These are phyloP conservation scores for Phytophthora litchii DNA, from an alignment of 352 stramenopile species.

Conservation along the genomic window DNA sequence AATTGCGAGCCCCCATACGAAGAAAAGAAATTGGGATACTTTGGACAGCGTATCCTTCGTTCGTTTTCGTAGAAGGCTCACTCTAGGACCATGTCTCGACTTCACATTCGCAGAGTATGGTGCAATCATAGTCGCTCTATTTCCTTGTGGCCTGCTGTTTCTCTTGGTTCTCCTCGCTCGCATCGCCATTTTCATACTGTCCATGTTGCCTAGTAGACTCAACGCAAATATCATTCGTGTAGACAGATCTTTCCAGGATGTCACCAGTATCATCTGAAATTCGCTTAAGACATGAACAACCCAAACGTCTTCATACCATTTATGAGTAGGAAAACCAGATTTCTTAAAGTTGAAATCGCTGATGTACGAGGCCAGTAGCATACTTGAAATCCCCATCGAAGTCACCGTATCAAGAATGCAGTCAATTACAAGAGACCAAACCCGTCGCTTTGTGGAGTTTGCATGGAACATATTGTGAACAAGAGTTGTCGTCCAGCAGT, in stretches of 20 bases:
- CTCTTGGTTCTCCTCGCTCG: conserved; percentile 2
- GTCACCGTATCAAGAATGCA: conserved; percentile 30
- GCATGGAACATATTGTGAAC: conserved; percentile 22
- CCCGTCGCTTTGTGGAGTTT: conserved; percentile 8
- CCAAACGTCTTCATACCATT: conserved; percentile 36
- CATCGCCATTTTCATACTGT: conserved; percentile 25
- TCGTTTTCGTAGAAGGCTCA: conserved; percentile 3
- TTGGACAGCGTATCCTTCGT: conserved; percentile 6
- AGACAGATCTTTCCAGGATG: conserved; percentile 23
- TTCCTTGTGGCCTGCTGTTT: not conserved
- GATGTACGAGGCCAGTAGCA: conserved; percentile 20
- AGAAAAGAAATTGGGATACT: conserved; percentile 17
- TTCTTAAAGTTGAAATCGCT: conserved; percentile 9
- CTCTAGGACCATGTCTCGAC: not conserved
- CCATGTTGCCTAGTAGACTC: conserved; percentile 39
- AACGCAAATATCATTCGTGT: conserved; percentile 27
- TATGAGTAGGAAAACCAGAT: conserved; percentile 7
- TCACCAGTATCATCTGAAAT: conserved; percentile 36
- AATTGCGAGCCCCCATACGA: conserved; percentile 25
- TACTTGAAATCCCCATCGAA: conserved; percentile 20
- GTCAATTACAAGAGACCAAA: conserved; percentile 20
- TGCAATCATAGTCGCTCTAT: conserved; percentile 8
- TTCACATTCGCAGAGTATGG: conserved; percentile 3
- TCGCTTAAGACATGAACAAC: conserved; percentile 33
- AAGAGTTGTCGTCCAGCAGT: conserved; percentile 32